Base-by-base conservation (phyloP, 192 early-diverging fungal genomes). In the Mortierella alpina region DNA sequence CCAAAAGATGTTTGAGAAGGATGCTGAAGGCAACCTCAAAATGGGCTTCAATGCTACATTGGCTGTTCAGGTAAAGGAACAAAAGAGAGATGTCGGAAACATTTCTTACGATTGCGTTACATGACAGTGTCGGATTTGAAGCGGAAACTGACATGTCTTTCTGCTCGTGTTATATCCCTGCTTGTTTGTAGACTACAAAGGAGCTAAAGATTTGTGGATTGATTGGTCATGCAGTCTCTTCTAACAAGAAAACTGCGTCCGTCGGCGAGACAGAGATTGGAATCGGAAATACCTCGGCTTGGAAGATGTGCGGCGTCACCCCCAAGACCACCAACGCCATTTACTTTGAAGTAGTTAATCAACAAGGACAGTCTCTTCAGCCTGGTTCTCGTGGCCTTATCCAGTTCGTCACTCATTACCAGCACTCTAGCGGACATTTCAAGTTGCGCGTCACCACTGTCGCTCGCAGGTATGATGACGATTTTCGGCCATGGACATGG, bases 211-310 rank as follows among this genome's bases (percentile, higher is more conserved):
- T 99, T 6, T 97, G 96, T 79, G 98, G 98, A 18, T 83, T 99
- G 70, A 98, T 99, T 71, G 98, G 98, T n/a, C 96, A 96, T 31
- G 98, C 96, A 47, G 85, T 96, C 1, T 97, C 96, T 39, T 91
- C 89, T 11, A 92, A 94, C 87, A 97, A 97, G 75, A 98, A 98
- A 85, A 88, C 91, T 2, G 84, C 95, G 0, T 94, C 89, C 71
- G 96, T 99, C 44, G 95, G 95, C 15, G 98, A 99, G 81, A 98
- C 98, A 9, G 98, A 98, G 83, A 99, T 99, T 76, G 98, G 98
- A 71, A 94, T 99, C 73, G 95, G 95, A 57, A 94, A 93, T 68
- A 99, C 98, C 17, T 95, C 93, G 46, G 93, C 95, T 15, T 99
- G 98, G 98, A 95, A 95, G 60, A 92, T 98, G 84, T 96, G 96